Conservation (phyloP, 2,329 filamentous ascomycete species). For the Pseudogymnoascus sp. region DNA sequence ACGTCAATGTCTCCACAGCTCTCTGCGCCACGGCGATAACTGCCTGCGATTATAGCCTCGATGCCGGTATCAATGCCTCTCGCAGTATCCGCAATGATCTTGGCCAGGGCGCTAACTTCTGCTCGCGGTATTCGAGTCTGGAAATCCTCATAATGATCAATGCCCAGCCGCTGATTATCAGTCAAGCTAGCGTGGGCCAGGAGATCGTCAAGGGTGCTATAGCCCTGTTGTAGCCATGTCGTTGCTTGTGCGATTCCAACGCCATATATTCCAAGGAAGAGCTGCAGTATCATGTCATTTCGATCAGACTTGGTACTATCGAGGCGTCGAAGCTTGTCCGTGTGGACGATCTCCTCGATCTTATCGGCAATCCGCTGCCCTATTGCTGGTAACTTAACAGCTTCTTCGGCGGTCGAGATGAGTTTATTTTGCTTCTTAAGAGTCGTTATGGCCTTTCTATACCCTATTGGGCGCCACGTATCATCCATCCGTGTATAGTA, state of each 20-base stretch:
- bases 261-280: conserved; percentile 73
- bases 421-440: conserved; percentile 58
- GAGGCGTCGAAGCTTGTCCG: conserved; percentile 61
- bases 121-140: conserved; percentile 66
- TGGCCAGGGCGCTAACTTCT: conserved; percentile 66
- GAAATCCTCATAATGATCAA: conserved; percentile 76
- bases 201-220: conserved; percentile 67
- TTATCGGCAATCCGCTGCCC: conserved; percentile 69
- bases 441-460: conserved; percentile 68
- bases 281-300: conserved; percentile 53
- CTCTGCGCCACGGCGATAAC: conserved; percentile 70
- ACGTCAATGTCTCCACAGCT: conserved; percentile 78
- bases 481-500: conserved; percentile 72
- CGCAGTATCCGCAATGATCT: conserved; percentile 53
- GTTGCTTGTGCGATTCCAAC: conserved; percentile 63
- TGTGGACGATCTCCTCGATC: conserved; percentile 81
- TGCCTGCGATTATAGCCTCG: conserved; percentile 70
- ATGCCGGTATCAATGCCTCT: conserved; percentile 53
- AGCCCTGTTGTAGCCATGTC: conserved; percentile 69
- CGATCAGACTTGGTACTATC: conserved; percentile 63
- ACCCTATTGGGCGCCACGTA: conserved; percentile 66
- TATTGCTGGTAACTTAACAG: conserved; percentile 58
- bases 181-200: conserved; percentile 53
- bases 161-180: conserved; percentile 62
- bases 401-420: conserved; percentile 63